These are phyloP conservation scores for Phytophthora rubi DNA, from an alignment of 352 stramenopile species.

Conservation along the genomic window DNA sequence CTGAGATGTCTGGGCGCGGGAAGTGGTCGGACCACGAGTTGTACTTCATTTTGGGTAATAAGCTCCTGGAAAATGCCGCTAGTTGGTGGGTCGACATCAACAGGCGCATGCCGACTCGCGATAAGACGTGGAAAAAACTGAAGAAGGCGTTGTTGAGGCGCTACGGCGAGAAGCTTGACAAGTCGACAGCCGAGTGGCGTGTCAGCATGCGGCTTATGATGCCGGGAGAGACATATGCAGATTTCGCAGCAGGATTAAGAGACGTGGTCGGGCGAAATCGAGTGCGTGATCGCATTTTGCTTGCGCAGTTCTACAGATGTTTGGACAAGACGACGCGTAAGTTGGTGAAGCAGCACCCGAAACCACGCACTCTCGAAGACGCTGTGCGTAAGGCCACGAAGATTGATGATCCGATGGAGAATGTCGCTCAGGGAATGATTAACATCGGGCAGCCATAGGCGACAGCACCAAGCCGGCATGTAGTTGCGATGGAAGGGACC, in stretches of 20 bases:
- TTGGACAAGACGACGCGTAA: slow-evolving; percentile 1
- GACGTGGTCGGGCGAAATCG: background rate
- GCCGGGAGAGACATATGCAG: background rate
- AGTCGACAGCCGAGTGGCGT: slow-evolving; percentile 1
- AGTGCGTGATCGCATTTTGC: background rate
- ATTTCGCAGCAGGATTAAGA: slow-evolving; percentile 2
- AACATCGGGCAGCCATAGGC: slow-evolving; percentile 3
- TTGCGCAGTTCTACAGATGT: slow-evolving; percentile 1
- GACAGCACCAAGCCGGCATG: background rate
- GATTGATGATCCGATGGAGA: slow-evolving; percentile 3
- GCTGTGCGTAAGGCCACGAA: background rate
- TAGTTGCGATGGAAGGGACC: background rate
- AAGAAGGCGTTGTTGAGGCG: slow-evolving; percentile 3
- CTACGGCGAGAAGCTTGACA: slow-evolving; percentile 2
- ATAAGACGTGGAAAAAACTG: background rate
- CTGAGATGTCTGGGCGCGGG: background rate
- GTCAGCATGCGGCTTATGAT: background rate
- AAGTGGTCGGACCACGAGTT: background rate
- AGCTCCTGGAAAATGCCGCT: background rate
- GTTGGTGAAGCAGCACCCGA: background rate
- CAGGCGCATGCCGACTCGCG: background rate
- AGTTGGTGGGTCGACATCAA: background rate
- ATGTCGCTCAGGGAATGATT: slow-evolving; percentile 4
- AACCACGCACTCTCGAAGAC: background rate
- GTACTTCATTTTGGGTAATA: slow-evolving; percentile 4